A percentile compares a stretch with the other conserved stretches of the same genome.
These are phyloP conservation scores for Scutellaria galericulata DNA, from an alignment of 257 asterid genomes.

Conservation along the genomic window DNA sequence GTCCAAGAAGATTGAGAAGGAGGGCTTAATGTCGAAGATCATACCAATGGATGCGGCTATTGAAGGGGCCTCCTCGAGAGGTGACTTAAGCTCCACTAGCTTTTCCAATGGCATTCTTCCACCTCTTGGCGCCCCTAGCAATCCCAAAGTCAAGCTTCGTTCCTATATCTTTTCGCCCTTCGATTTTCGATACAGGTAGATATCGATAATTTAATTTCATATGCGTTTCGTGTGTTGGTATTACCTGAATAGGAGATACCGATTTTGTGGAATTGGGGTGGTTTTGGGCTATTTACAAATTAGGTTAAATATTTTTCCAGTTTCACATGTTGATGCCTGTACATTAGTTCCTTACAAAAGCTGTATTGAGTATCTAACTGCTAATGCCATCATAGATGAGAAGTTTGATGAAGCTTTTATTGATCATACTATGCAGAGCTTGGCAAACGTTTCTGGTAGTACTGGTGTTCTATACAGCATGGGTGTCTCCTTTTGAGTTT, in stretches of 20 bases:
- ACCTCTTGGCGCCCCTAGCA: slow-evolving; percentile 62
- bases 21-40: slow-evolving; percentile 28
- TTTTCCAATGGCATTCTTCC: slow-evolving; percentile 60
- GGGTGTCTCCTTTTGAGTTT: slow-evolving; percentile 86
- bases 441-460: slow-evolving; percentile 66
- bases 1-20: background rate
- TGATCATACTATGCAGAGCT: slow-evolving; percentile 42
- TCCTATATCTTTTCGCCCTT: slow-evolving; percentile 60
- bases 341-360: too few relatives aligned
- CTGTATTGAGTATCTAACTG: background rate
- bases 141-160: slow-evolving; percentile 47
- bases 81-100: slow-evolving; percentile 49
- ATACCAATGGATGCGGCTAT: slow-evolving; percentile 40
- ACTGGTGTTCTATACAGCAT: slow-evolving; percentile 83
- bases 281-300: background rate
- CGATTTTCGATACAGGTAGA: slow-evolving; percentile 58
- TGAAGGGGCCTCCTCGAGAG: slow-evolving; percentile 42
- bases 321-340: background rate
- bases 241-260: background rate
- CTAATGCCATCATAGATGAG: background rate
- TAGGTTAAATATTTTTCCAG: background rate
- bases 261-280: background rate
- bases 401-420: background rate
- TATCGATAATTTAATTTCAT: background rate
- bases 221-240: too few relatives aligned